Evolutionary conservation across 2,329 filamentous ascomycete genomes (phyloP).

Genomic region (Coleophoma cylindrospora): DNA sequence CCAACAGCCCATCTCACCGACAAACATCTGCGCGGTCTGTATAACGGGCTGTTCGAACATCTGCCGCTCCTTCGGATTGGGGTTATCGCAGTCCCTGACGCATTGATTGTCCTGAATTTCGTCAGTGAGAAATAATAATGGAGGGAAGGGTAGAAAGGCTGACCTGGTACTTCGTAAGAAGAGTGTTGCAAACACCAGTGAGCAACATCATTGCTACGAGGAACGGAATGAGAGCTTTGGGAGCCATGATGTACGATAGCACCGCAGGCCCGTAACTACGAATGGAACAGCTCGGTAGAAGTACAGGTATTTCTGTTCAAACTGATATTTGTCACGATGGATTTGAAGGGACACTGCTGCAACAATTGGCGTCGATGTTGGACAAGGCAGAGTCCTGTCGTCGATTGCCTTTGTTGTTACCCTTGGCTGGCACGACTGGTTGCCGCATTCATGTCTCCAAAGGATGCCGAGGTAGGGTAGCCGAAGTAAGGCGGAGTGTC

Average conservation of each 20-base stretch:
- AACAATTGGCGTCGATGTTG: too few relatives aligned
- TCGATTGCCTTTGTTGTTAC: too few relatives aligned
- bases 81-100: slow-evolving; percentile 77
- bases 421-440: too few relatives aligned
- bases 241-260: slow-evolving; percentile 51
- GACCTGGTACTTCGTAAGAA: slow-evolving; percentile 95
- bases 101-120: slow-evolving; percentile 82
- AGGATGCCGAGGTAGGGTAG: too few relatives aligned
- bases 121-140: neutral
- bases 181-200: slow-evolving; percentile 93
- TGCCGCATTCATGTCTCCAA: too few relatives aligned
- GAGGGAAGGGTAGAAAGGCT: slow-evolving; percentile 16
- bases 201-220: slow-evolving; percentile 94
- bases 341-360: too few relatives aligned
- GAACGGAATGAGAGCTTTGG: slow-evolving; percentile 69
- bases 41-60: slow-evolving; percentile 93
- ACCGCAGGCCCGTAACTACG: neutral
- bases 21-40: slow-evolving; percentile 97
- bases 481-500: too few relatives aligned
- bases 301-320: neutral
- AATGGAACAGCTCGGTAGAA: neutral
- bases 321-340: neutral
- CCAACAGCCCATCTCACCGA: slow-evolving; percentile 96
- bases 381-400: too few relatives aligned
- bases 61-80: slow-evolving; percentile 58